phyloP scores from a whole-genome alignment of 768 basidiomycete genomes.

The Cystofilobasidium capitatum region DNA sequence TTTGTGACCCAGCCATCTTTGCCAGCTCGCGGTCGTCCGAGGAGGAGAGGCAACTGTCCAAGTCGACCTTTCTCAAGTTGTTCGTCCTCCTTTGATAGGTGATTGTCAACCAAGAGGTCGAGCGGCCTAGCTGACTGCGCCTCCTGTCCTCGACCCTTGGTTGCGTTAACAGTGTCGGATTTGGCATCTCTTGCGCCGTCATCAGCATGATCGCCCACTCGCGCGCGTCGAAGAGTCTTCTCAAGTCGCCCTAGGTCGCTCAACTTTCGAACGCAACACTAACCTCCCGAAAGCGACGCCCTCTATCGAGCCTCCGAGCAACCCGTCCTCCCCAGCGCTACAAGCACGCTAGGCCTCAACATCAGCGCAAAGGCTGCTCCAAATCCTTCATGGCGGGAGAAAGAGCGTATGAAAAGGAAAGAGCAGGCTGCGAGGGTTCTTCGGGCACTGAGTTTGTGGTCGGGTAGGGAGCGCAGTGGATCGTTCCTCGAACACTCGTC shows the following conservation, averaged over 20 bases:
- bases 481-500: too few species aligned
- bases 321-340: too few species aligned
- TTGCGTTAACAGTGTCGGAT: conserved; percentile 1
- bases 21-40: background rate
- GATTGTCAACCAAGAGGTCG: background rate
- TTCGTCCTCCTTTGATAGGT: background rate
- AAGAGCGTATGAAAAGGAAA: too few species aligned
- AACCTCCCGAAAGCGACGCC: too few species aligned
- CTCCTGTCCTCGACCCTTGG: background rate
- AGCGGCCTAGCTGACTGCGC: background rate
- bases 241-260: background rate
- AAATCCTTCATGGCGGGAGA: too few species aligned
- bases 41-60: background rate
- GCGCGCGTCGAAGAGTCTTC: background rate
- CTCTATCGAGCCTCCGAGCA: too few species aligned
- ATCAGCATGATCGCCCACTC: conserved; percentile 2
- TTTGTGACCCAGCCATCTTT: conserved; percentile 6
- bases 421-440: too few species aligned
- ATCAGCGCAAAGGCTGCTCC: too few species aligned
- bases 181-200: background rate
- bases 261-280: too few species aligned
- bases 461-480: too few species aligned
- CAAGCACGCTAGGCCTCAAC: too few species aligned
- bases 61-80: conserved; percentile 5
- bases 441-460: too few species aligned